Evolutionary conservation across 2,329 filamentous ascomycete genomes (phyloP), one percentile per base, ranked within the genome.

Genomic region (Trichoderma guizhouense): DNA sequence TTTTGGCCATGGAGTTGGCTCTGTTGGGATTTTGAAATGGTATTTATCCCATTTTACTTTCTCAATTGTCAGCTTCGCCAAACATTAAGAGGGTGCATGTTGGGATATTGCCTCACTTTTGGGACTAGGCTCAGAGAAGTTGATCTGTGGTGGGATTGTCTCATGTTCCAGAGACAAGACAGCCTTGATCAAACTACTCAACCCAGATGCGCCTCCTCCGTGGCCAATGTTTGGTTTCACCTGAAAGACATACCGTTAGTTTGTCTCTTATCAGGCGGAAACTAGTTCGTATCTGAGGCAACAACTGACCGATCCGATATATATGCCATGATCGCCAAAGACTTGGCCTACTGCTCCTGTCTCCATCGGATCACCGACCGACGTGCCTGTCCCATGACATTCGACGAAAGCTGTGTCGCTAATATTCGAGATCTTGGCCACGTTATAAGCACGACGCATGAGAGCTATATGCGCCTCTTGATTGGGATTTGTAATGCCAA

Each of bases 171-270:
- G 71, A 0, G 80, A 79, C 14, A 86, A 63, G 1, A 83, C 75
- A 15, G 77, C 77, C 70, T 87, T 87, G 21, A 87, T 80, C 2
- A 87, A 26, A 0, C 79, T 79, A 0, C 79, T 79, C 0, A 87
- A 64, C 0, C 84, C 86, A 1, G 82, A 80, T 0, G 84, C 83
- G 0, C 79, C 81, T 73, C 86, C 85, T 0, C 76, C 75, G 72
- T 88, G 86, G 0, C 85, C 85, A 15, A 84, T 70, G 55, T 83
- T 82, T 6, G 80, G 76, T 73, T 84, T 83, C 30, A 83, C 74
- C 76, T 77, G 9, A 8, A 2, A 32, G 0, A 58, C 3, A n/a
- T 14, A 1, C 4, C 14, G 34, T 69, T 53, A 69, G 24, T 15
- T 18, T 24, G 28, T 28, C 28, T 6, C 24, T 24, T 8, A 28